These are phyloP conservation scores for Peribolospora baueri DNA, from an alignment of 768 basidiomycete species.

Conservation along the genomic window DNA sequence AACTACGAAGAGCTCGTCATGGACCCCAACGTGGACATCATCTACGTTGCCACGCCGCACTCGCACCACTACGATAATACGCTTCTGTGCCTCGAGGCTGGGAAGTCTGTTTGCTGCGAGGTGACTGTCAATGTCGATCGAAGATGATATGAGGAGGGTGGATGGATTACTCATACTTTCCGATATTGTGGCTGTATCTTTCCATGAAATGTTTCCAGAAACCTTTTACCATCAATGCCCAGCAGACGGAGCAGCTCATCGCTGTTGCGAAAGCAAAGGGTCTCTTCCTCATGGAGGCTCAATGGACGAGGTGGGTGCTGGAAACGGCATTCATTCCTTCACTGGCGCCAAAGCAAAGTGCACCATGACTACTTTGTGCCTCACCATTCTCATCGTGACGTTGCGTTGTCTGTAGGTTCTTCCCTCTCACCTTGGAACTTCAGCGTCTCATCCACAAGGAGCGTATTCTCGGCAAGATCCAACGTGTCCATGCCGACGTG, in stretches of 20 bases:
- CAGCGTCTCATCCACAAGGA: slow-evolving; percentile 5
- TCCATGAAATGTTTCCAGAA: slow-evolving; percentile 3
- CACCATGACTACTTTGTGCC: no score
- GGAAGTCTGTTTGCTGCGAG: slow-evolving; percentile 12
- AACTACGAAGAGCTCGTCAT: slow-evolving; percentile 9
- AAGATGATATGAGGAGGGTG: no score
- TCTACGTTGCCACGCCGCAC: slow-evolving; percentile 12
- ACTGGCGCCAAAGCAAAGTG: no score
- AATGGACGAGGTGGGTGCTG: not conserved
- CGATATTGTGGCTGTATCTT: not conserved
- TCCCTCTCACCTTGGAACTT: slow-evolving; percentile 7
- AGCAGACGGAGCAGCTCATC: slow-evolving; percentile 7
- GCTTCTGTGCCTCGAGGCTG: slow-evolving; percentile 7
- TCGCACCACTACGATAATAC: slow-evolving; percentile 10
- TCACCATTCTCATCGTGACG: no score
- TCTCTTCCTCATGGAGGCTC: not conserved
- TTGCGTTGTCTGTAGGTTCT: slow-evolving; percentile 13
- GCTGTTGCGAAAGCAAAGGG: slow-evolving; percentile 2
- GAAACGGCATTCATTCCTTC: no score
- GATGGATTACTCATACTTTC: not conserved
- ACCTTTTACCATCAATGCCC: slow-evolving; percentile 10
- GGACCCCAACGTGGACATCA: slow-evolving; percentile 11
- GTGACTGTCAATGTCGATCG: not conserved
- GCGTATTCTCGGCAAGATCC: slow-evolving; percentile 5
- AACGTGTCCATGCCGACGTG: slow-evolving; percentile 9